These are phyloP conservation scores for Pisolithus sp. DNA, from an alignment of 768 basidiomycete species.

Conservation along the genomic window DNA sequence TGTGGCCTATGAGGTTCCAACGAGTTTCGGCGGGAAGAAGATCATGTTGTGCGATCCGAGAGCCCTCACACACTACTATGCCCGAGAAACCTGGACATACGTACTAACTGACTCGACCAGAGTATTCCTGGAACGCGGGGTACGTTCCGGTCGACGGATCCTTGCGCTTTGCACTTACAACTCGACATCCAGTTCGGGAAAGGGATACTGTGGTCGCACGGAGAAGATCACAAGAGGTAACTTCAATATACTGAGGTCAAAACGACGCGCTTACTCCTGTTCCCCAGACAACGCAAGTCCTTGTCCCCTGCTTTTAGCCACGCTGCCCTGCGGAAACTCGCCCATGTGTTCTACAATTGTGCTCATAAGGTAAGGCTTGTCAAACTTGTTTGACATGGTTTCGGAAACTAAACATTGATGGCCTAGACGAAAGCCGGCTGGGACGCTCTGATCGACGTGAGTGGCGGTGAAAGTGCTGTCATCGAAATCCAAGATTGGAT, in stretches of 20 bases:
- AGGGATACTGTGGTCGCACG: constrained; percentile 36
- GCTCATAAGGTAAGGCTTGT: constrained; percentile 18
- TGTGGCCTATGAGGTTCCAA: constrained; percentile 34
- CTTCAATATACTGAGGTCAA: too few species aligned
- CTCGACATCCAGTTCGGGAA: constrained; percentile 23
- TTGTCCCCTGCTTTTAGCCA: constrained; percentile 22
- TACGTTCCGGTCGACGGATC: constrained; percentile 3
- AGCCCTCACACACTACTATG: constrained; percentile 44
- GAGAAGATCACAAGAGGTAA: constrained; percentile 39
- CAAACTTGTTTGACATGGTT: background rate
- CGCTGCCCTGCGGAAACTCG: constrained; percentile 18
- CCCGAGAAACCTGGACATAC: constrained; percentile 44
- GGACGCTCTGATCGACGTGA: constrained; percentile 16
- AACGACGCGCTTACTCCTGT: background rate
- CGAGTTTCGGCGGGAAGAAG: constrained; percentile 27
- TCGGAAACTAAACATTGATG: constrained; percentile 7
- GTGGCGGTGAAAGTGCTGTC: constrained; percentile 10
- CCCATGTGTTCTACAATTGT: constrained; percentile 22
- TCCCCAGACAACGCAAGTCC: constrained; percentile 21
- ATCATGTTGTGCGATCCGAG: constrained; percentile 40
- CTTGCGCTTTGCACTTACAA: background rate
- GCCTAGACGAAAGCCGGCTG: constrained; percentile 22
- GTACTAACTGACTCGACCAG: constrained; percentile 30
- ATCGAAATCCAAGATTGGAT: constrained; percentile 32
- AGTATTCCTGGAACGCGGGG: constrained; percentile 30